phyloP scores from a whole-genome alignment of 495 filamentous ascomycete genomes.

The Aspergillus hancockii region DNA sequence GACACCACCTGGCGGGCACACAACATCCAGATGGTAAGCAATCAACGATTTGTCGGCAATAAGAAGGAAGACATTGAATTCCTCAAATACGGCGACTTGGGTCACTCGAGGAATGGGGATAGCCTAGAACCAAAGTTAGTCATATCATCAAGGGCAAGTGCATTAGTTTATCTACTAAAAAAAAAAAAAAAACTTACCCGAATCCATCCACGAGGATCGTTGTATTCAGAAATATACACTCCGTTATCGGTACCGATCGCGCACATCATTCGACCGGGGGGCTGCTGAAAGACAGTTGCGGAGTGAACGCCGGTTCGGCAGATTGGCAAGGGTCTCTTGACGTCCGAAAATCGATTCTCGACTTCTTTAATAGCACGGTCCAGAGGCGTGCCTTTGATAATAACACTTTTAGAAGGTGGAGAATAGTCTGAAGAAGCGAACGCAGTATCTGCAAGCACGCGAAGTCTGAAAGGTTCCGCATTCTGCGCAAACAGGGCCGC shows the following conservation, averaged over 20 bases:
- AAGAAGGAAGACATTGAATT: conserved; percentile 88
- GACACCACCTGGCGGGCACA: conserved; percentile 72
- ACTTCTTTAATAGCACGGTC: conserved; percentile 89
- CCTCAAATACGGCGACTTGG: conserved; percentile 91
- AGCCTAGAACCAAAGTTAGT: conserved; percentile 49
- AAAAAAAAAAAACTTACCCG: conserved; percentile 55
- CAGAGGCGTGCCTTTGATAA: conserved; percentile 85
- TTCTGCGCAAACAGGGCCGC: conserved; percentile 86
- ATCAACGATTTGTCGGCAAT: conserved; percentile 89
- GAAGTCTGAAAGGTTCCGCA: conserved; percentile 91
- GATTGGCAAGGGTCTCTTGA: conserved; percentile 69
- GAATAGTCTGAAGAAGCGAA: conserved; percentile 77
- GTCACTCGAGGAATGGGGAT: conserved; percentile 77
- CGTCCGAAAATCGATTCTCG: conserved; percentile 66
- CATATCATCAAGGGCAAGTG: conserved; percentile 5
- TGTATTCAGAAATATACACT: conserved; percentile 81
- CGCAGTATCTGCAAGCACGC: conserved; percentile 88
- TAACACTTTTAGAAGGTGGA: conserved; percentile 52
- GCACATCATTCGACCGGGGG: conserved; percentile 77
- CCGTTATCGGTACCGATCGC: conserved; percentile 95
- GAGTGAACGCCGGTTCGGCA: conserved; percentile 88
- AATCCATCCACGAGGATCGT: conserved; percentile 85
- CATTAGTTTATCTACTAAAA: not conserved
- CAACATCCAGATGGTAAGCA: conserved; percentile 89
- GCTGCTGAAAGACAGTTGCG: conserved; percentile 81